Evolutionary conservation across 331 rosid species (phyloP), one percentile per base, ranked within the genome.

Genomic region (Spiraea crenata): DNA sequence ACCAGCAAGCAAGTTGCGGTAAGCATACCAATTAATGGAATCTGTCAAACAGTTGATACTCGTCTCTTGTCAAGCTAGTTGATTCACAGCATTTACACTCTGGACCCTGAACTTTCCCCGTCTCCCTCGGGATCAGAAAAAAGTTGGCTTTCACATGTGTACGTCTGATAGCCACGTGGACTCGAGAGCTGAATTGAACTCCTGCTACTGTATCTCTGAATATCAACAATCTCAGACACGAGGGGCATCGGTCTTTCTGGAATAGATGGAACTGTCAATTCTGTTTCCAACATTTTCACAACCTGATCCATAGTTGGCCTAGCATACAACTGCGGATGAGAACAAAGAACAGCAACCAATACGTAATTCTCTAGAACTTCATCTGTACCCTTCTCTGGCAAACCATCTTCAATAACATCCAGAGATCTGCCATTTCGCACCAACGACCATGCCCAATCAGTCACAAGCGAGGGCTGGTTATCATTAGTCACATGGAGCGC

Each of bases 231-330:
- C 57, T 77, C 80, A 15, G 98, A 86, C 39, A 92, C 93, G 9
- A 92, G 63, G 63, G 98, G 79, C 52, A 92, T 79, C 14, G 96
- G 91, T 34, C 98, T 65, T 60, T 80, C 93, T 0, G 96, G 93
- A 47, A 92, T 88, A 1, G 89, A 63, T 1, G 98, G 96, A 40
- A 90, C 82, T 0, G 78, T 68, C 52, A 82, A 41, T 39, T 86
- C 98, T 2, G 96, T 83, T 77, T 92, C 98, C 83, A 92, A 76
- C 98, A 92, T 90, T 79, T 86, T 92, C 60, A 90, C 91, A 56
- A 88, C 91, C 74, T 90, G 96, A 63, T 92, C 98, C 98, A 92
- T 92, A 41, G 96, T 83, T 61, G 98, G 96, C 85, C 98, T 86
- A 5, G 98, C 98, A 76, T 90, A 81, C 63, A 90, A 69, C 80